Percentiles rank a stretch among this genome's conserved stretches.
These are phyloP conservation scores for Globisporangium sylvaticum DNA, from an alignment of 352 stramenopile species.

Conservation along the genomic window DNA sequence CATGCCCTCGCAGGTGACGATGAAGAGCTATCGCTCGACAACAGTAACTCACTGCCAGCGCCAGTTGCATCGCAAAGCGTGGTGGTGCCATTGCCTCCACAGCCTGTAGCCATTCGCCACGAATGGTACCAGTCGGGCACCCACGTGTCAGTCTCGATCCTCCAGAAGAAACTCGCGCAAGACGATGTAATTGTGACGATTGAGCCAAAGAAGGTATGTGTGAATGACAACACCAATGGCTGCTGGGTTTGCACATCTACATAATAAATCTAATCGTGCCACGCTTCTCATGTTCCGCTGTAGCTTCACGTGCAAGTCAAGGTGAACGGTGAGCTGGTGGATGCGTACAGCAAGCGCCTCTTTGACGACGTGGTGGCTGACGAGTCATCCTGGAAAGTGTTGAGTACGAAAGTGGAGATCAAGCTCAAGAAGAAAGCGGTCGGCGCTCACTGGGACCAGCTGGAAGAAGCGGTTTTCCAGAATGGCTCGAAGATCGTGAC, in stretches of 20 bases:
- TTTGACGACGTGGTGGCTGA: constrained; percentile 67
- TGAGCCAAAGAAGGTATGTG: constrained; percentile 36
- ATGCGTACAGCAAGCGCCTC: constrained; percentile 58
- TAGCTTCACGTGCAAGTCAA: constrained; percentile 46
- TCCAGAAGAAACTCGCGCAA: constrained; percentile 74
- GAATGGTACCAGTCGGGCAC: constrained; percentile 86
- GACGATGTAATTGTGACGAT: constrained; percentile 65
- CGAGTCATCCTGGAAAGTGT: constrained; percentile 57
- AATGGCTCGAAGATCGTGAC: constrained; percentile 42
- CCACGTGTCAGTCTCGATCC: constrained; percentile 78
- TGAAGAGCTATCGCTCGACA: constrained; percentile 8
- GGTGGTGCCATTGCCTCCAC: background rate
- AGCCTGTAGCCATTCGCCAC: constrained; percentile 26
- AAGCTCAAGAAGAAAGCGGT: constrained; percentile 71
- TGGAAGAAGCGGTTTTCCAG: constrained; percentile 55
- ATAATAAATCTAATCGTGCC: background rate
- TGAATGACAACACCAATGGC: background rate
- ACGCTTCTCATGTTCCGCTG: background rate
- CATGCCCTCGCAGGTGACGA: background rate
- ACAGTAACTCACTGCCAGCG: background rate
- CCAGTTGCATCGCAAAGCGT: background rate
- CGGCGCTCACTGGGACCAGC: constrained; percentile 67
- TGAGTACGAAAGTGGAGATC: constrained; percentile 77
- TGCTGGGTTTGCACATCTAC: background rate
- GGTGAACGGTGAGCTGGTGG: constrained; percentile 46